Evolutionary conservation across 2,329 filamentous ascomycete genomes (phyloP), one percentile per base, ranked within the genome.

Genomic region (Botrytis sinoallii): DNA sequence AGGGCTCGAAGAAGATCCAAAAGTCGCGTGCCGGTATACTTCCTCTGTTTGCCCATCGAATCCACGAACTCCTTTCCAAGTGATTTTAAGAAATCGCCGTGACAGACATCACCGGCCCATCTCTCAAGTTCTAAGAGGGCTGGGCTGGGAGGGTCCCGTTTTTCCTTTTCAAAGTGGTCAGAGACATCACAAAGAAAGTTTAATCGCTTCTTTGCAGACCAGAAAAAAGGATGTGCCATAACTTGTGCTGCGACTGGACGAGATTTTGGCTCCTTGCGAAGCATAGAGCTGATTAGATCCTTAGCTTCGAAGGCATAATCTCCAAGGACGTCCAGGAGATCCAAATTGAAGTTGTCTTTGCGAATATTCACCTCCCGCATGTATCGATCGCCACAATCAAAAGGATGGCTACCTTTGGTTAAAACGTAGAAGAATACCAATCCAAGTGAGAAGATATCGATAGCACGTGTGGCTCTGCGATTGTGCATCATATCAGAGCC

Each of bases 361-460:
- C 97, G 94, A 79, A 99, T 98, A 82, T 99, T 98, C 79, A 97
- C 93, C 83, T 99, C 96, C 70, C 96, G 90, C 89, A 97, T 97
- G 85, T 96, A 98, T 68, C 94, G 91, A 80, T 96, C 94, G 73
- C 96, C 95, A 76, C 94, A 95, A 81, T 98, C 95, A 79, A 97
- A 99, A 0, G 96, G 96, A 82, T 99, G 96, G 1, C 88, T 89
- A 25, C 96, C 96, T 75, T 94, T 93, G 1, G 95, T 98, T 74
- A 99, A 87, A n/a, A 98, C 95, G 82, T 98, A 99, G 84, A 95
- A 98, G 85, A 98, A 99, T n/a, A 99, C 94, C 71, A 97, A 92
- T 1, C 96, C 96, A 52, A 99, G 88, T 0, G 95, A 97, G 84
- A 99, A 99, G 40, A 99, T 97, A 81, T 99, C 96, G 75, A 98